Base-by-base conservation (phyloP, 176 grass and related monocot genomes). In the Lolium multiflorum region DNA sequence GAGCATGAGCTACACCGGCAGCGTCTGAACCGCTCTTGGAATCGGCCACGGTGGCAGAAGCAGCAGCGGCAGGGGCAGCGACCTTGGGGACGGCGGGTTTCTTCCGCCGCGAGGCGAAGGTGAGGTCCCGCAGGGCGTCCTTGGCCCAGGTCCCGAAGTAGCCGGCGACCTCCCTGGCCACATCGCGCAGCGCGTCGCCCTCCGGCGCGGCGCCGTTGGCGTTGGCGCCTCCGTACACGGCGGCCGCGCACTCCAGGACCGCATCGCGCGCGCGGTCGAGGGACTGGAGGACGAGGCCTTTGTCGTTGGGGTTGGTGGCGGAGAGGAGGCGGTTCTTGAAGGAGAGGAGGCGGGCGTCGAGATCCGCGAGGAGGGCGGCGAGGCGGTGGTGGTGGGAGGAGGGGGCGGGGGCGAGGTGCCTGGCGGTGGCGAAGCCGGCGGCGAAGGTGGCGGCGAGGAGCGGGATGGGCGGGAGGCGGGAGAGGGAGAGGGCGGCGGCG, bases 401-500 rank as follows among this genome's bases (percentile, higher is more conserved):
- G 41, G 38, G 6, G 24, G 38, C 6, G 62, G 87, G 65, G 85
- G 7, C 1, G 74, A 76, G 25, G 74, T 76, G 49, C 74, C 74
- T 76, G 74, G 74, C 48, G 49, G 74, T 76, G 74, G 74, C 74
- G 74, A 76, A 76, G 0, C 74, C 74, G 49, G 49, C 48, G 25
- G 74, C 49, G 74, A 98, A 98, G 38, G 88, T 86, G 67, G 91
- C 86, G 6, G 86, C 91, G 41, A 95, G 71, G 41, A 98, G 75
- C 11, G 88, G 79, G 60, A 86, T 22, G 1, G 91, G 87, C 69
- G 96, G 92, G 82, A 94, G 62, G 66, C 84, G 89, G 76, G 76
- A 80, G 89, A 89, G 78, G 58, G 83, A 78, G 81, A 91, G 44
- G 24, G 74, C 74, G 16, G 49, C 74, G 74, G 35, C 74, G 4